Base-by-base conservation (phyloP, 345 rosid genomes). In the Aurinia saxatilis region DNA sequence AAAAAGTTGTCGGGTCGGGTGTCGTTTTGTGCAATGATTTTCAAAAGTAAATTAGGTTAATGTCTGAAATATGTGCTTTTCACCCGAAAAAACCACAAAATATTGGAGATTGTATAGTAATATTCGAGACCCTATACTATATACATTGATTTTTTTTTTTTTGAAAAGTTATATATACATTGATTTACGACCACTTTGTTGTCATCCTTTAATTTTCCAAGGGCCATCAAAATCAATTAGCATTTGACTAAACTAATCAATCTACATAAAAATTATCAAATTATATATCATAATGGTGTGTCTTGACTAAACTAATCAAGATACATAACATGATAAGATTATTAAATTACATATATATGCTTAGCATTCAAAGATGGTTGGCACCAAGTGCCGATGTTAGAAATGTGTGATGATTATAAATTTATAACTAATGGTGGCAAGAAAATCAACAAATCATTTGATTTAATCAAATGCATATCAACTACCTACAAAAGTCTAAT, bases 1-100 rank as follows among this genome's bases (percentile, higher is more conserved):
- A 45, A 61, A 68, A 34, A 37, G 25, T 14, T 53, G 67, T 52
- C 55, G 73, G 67, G 56, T 46, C 35, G 37, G n/a, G 57, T 70
- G 63, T 53, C 68, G 30, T 44, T 46, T 54, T 54, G 57, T 70
- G 63, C 14, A 30, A 69, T 16, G 17, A 13, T 19, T 61, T 69
- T 46, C 63, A 53, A 62, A 69, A 70, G 73, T 35, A 16, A 15
- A 54, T 29, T 70, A 45, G 57, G 68, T 29, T 36, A 36, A 25
- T 45, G 73, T 69, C 73, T 62, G 16, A 39, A 39, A 7, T 39
- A 39, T 39, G 44, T 39, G 55, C 39, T 52, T 68, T n/a, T 68
- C 67, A 60, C 73, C 62, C n/a, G n/a, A n/a, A 34, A 8, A 68
- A 52, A 31, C 37, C 66, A 58, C 53, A 39, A 51, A 25, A 41